These are phyloP conservation scores for Grammothele lineata DNA, from an alignment of 768 basidiomycete species.

Conservation along the genomic window DNA sequence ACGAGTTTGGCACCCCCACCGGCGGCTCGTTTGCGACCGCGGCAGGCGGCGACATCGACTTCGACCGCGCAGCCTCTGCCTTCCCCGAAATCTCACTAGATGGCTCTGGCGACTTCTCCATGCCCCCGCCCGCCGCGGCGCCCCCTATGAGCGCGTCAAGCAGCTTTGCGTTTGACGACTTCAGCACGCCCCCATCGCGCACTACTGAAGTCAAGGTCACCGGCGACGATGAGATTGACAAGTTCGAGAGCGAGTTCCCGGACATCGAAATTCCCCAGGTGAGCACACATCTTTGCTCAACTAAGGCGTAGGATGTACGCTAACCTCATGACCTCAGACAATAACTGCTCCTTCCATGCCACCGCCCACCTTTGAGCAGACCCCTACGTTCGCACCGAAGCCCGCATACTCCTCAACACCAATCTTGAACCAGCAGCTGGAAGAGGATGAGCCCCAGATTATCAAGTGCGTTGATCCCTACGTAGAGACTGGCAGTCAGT, in stretches of 20 bases:
- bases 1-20: constrained; percentile 27
- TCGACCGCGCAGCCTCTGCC: constrained; percentile 74
- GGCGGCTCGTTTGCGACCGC: constrained; percentile 28
- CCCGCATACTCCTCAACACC: constrained; percentile 70
- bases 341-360: constrained; percentile 5
- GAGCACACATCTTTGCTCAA: not conserved
- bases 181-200: constrained; percentile 42
- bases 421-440: constrained; percentile 60
- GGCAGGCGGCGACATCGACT: constrained; percentile 68
- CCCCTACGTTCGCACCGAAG: constrained; percentile 66
- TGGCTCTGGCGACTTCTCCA: constrained; percentile 52
- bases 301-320: not conserved
- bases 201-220: constrained; percentile 71
- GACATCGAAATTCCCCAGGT: constrained; percentile 59
- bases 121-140: constrained; percentile 26
- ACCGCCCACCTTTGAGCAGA: constrained; percentile 42
- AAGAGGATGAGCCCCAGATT: constrained; percentile 82
- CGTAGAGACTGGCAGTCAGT: no score
- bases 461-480: constrained; percentile 66
- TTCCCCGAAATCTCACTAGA: constrained; percentile 85
- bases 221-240: constrained; percentile 79
- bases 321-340: not conserved
- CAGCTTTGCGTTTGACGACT: constrained; percentile 65
- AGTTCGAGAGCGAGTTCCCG: constrained; percentile 84
- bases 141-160: constrained; percentile 17